Base-by-base conservation (phyloP, 192 early-diverging fungal genomes). In the Coemansia sp. region DNA sequence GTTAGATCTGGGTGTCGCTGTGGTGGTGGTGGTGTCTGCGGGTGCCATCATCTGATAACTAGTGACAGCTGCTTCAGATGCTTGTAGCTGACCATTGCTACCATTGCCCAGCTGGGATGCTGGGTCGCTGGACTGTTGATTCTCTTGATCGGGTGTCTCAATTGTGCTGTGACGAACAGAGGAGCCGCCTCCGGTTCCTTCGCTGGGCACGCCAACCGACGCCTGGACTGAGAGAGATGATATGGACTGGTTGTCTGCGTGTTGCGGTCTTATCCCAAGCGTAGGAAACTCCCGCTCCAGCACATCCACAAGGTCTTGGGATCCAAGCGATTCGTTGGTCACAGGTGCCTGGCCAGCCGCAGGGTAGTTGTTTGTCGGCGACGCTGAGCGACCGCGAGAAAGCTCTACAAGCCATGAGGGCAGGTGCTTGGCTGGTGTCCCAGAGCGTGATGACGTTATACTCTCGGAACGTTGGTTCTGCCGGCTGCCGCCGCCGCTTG, bases 331-430 rank as follows among this genome's bases (percentile, higher is more conserved):
- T 19, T 52, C 74, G 61, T 63, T 70, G 23, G 60, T 63, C 4
- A 65, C 53, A 36, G n/a, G 55, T 11, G 55, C 17, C 54, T 58
- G 50, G 23, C 48, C 10, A 10, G 46, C 46, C 4, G 46, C 46
- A 15, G 15, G 14, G 46, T 53, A 50, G 15, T 63, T 33, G 19
- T 33, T 35, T 17, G 70, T n/a, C 3, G 70, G 61, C 13, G 76
- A 61, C 8, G 76, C 54, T 52, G 49, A 52, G 57, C 71, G 43
- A 17, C 76, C 71, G 34, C 76, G 71, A 29, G 76, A 79, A 25
- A 79, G 76, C 65, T 79, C 76, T 15, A 79, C 71, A 22, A 79
- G 71, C 76, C 76, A 79, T 40, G 71, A 74, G 38, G 76, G 76
- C 50, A 79, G 67, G 38, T 53, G 74, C 36, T 71, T 71, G 15